phyloP scores from a whole-genome alignment of 2,329 filamentous ascomycete species.

The Beauveria asiatica region DNA sequence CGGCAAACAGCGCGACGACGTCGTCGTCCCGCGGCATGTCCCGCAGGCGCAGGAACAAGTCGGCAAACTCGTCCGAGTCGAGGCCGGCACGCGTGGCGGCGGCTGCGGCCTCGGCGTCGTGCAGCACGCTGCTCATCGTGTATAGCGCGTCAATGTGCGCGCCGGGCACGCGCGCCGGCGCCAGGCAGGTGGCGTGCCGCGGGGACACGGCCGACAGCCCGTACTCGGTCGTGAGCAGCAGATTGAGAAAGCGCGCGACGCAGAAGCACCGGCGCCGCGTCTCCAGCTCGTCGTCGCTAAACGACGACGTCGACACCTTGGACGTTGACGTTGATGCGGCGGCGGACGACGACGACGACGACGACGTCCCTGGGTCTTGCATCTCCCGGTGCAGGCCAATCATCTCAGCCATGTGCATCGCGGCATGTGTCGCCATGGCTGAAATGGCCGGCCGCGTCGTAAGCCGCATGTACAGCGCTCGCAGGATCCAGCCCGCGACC shows the following conservation, averaged over 20 bases:
- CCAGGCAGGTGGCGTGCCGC: neutral
- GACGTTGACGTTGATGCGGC: neutral
- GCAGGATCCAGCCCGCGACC: conserved; percentile 14
- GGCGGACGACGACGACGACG: neutral
- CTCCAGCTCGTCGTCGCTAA: conserved; percentile 10
- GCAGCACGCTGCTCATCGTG: conserved; percentile 1
- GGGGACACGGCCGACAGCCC: conserved; percentile 9
- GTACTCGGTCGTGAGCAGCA: conserved; percentile 14
- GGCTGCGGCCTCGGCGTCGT: neutral
- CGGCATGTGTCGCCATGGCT: conserved; percentile 13
- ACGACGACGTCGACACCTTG: neutral
- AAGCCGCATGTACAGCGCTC: conserved; percentile 13
- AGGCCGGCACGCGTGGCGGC: neutral
- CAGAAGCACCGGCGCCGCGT: conserved; percentile 11
- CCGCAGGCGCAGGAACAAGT: neutral
- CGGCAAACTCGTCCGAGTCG: neutral
- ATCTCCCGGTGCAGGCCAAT: conserved; percentile 13
- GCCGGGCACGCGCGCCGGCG: neutral
- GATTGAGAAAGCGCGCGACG: conserved; percentile 14
- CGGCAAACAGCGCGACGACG: conserved; percentile 8
- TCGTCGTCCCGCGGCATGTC: neutral
- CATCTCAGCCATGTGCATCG: conserved; percentile 14
- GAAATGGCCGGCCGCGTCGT: conserved; percentile 14
- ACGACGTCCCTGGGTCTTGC: neutral
- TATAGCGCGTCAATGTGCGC: conserved; percentile 1